Conservation (phyloP, 2,329 filamentous ascomycete species). For the Alternaria gaisen region DNA sequence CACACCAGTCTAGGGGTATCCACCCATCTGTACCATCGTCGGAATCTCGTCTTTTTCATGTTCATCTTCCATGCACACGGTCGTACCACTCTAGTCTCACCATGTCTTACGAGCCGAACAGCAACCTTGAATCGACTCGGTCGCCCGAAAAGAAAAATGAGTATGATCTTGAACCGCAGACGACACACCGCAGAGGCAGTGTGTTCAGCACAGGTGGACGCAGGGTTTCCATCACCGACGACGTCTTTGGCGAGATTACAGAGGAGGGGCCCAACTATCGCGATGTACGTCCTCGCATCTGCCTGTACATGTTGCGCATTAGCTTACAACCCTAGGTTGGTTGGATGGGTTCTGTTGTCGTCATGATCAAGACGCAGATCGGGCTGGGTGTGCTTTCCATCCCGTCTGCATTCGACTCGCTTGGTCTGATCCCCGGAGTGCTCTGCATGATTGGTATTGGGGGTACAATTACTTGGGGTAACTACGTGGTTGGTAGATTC, state of each 20-base stretch:
- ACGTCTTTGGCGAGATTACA: not conserved
- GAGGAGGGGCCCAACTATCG: not conserved
- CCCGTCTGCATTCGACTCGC: slow-evolving; percentile 54
- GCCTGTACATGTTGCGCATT: not conserved
- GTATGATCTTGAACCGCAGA: not conserved
- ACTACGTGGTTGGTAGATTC: not conserved
- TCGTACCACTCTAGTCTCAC: not conserved
- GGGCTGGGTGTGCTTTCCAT: slow-evolving; percentile 56
- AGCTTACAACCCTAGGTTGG: not conserved
- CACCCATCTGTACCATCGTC: too few species aligned
- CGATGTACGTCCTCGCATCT: not conserved
- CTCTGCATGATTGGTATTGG: slow-evolving; percentile 46
- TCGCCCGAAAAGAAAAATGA: not conserved
- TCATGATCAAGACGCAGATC: not conserved
- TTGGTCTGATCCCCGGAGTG: slow-evolving; percentile 60
- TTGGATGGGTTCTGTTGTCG: not conserved
- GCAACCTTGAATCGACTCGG: not conserved
- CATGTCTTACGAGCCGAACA: not conserved
- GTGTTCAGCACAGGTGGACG: not conserved
- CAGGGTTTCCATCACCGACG: not conserved
- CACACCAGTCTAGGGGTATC: not conserved
- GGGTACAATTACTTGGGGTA: not conserved
- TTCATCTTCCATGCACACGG: not conserved
- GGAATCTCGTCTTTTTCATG: not conserved
- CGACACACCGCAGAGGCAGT: not conserved